Percentiles rank a stretch among this genome's conserved stretches.
These are phyloP conservation scores for Podospora fimiseda DNA, from an alignment of 495 filamentous ascomycete species.

Conservation along the genomic window DNA sequence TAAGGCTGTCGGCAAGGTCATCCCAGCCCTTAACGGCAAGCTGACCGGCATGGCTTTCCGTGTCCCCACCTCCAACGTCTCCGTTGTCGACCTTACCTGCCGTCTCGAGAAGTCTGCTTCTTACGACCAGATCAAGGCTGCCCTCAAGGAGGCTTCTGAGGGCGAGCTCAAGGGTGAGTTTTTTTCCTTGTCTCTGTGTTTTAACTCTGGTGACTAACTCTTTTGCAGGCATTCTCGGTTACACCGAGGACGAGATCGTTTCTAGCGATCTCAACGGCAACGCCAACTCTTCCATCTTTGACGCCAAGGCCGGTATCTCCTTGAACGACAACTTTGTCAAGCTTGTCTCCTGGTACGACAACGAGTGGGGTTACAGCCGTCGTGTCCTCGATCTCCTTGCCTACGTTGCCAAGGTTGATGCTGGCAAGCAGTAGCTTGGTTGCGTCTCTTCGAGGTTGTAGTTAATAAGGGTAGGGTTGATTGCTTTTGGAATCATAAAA, in stretches of 20 bases:
- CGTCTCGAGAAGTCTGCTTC: slow-evolving; percentile 82
- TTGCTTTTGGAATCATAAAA: slow-evolving; percentile 5
- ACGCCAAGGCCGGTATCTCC: slow-evolving; percentile 98
- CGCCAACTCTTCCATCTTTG: slow-evolving; percentile 91
- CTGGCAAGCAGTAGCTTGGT: slow-evolving; percentile 32
- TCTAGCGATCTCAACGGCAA: slow-evolving; percentile 91
- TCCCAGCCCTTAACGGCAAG: slow-evolving; percentile 95
- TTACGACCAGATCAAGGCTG: slow-evolving; percentile 92
- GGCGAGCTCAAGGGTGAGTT: slow-evolving; percentile 76
- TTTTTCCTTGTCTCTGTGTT: background rate
- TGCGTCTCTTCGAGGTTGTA: slow-evolving; percentile 16
- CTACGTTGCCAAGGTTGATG: slow-evolving; percentile 88
- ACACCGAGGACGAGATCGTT: slow-evolving; percentile 97
- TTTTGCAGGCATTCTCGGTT: slow-evolving; percentile 73
- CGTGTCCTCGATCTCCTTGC: slow-evolving; percentile 94
- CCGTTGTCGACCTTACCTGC: slow-evolving; percentile 94
- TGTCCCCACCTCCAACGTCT: slow-evolving; percentile 97
- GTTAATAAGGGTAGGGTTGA: slow-evolving; percentile 6
- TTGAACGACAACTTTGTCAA: slow-evolving; percentile 99
- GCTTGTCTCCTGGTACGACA: slow-evolving; percentile 96
- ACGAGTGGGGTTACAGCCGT: slow-evolving; percentile 86
- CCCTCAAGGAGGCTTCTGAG: slow-evolving; percentile 82
- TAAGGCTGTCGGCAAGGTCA: slow-evolving; percentile 99
- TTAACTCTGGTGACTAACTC: background rate
- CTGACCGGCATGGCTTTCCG: slow-evolving; percentile 99